These are phyloP conservation scores for Fraxinus nigra DNA, from an alignment of 305 asterid species.

Conservation along the genomic window DNA sequence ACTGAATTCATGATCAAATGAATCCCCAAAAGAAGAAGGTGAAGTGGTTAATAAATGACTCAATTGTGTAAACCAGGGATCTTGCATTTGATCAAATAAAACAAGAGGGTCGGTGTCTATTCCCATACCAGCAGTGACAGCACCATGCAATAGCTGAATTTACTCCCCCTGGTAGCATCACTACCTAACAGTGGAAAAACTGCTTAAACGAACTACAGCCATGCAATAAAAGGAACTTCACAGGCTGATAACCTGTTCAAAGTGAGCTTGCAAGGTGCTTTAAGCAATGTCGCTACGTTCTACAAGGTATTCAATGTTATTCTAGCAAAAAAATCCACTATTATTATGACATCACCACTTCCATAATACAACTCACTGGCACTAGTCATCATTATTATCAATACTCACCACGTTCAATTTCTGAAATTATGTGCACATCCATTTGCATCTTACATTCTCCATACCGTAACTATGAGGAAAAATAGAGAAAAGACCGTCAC, in stretches of 20 bases:
- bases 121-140: neutral
- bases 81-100: neutral
- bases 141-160: neutral
- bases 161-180: neutral
- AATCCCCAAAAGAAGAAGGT: neutral
- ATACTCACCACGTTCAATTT: constrained; percentile 9
- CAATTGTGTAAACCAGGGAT: neutral
- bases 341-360: constrained; percentile 1
- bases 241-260: neutral
- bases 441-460: constrained; percentile 3
- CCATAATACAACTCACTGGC: neutral
- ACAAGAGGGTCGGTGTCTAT: neutral
- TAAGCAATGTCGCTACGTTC: neutral
- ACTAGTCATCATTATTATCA: neutral
- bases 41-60: neutral
- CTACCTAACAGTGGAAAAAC: neutral
- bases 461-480: neutral
- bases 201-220: neutral
- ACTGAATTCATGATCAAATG: neutral
- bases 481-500: neutral
- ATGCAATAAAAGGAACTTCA: neutral
- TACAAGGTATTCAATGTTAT: neutral
- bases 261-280: neutral
- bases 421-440: constrained; percentile 10
- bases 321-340: neutral